Conservation (phyloP, 1,284 basidiomycete genomes). For the Paramarasmius palmivorus region DNA sequence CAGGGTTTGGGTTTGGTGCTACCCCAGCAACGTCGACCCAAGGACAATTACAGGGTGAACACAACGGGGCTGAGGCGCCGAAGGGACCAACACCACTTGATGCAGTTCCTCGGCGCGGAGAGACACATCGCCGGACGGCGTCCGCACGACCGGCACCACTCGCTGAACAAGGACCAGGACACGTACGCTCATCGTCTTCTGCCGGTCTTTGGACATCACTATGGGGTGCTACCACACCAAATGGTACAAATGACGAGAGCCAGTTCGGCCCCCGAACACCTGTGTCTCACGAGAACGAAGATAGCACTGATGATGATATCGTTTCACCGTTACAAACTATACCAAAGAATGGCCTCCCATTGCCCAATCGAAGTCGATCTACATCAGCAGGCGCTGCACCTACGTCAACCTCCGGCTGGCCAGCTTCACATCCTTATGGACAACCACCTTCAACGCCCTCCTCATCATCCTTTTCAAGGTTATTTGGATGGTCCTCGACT, state of each 20-base stretch:
- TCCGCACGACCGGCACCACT: not conserved
- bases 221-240: not conserved
- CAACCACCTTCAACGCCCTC: conserved; percentile 7
- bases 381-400: conserved; percentile 6
- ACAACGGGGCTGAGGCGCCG: not conserved
- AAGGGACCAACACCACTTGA: conserved; percentile 1
- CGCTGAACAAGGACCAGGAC: not conserved
- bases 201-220: not conserved
- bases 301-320: too few relatives aligned
- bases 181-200: not conserved
- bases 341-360: too few relatives aligned
- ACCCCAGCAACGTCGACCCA: not conserved
- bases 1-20: not conserved
- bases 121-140: not conserved
- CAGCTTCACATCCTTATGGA: conserved; percentile 1
- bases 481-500: not conserved
- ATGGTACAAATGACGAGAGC: too few relatives aligned
- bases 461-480: not conserved
- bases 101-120: not conserved
- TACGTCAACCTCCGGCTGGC: conserved; percentile 9
- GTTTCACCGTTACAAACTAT: too few relatives aligned
- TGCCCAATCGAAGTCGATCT: conserved; percentile 4
- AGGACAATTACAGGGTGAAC: not conserved
- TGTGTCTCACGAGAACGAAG: too few relatives aligned
- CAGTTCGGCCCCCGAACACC: too few relatives aligned